Conservation (phyloP, 2,329 filamentous ascomycete genomes). For the Parastagonospora avenae region DNA sequence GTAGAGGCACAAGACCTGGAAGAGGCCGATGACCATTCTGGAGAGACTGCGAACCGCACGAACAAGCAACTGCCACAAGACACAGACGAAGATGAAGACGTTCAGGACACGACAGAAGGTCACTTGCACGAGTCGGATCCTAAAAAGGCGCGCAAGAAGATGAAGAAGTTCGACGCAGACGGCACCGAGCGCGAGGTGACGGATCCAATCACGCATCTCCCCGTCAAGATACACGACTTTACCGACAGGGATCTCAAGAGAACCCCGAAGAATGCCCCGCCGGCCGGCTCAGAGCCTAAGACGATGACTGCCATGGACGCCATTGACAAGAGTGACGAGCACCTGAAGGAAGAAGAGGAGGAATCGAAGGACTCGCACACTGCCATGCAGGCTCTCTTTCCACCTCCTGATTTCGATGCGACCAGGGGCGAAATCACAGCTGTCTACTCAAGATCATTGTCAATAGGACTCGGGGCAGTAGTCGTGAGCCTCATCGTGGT, state of each 20-base stretch:
- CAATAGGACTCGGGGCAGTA: slow-evolving; percentile 44
- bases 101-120: slow-evolving; percentile 53
- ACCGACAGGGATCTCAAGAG: slow-evolving; percentile 65
- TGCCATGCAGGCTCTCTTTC: slow-evolving; percentile 58
- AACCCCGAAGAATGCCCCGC: slow-evolving; percentile 52
- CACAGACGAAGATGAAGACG: slow-evolving; percentile 24
- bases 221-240: slow-evolving; percentile 70
- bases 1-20: slow-evolving; percentile 30
- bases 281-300: slow-evolving; percentile 46
- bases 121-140: slow-evolving; percentile 46
- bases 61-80: slow-evolving; percentile 22
- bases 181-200: slow-evolving; percentile 66
- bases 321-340: slow-evolving; percentile 51
- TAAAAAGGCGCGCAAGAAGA: slow-evolving; percentile 54
- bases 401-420: slow-evolving; percentile 57
- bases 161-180: slow-evolving; percentile 56
- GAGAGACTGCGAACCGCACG: slow-evolving; percentile 20
- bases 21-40: slow-evolving; percentile 41
- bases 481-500: slow-evolving; percentile 44
- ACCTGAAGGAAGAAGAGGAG: slow-evolving; percentile 51
- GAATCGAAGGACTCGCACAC: slow-evolving; percentile 51
- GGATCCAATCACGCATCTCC: slow-evolving; percentile 74
- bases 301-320: slow-evolving; percentile 54
- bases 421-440: slow-evolving; percentile 51
- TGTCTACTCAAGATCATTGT: slow-evolving; percentile 54